phyloP scores from a whole-genome alignment of 257 asterid species.

The Perilla frutescens region DNA sequence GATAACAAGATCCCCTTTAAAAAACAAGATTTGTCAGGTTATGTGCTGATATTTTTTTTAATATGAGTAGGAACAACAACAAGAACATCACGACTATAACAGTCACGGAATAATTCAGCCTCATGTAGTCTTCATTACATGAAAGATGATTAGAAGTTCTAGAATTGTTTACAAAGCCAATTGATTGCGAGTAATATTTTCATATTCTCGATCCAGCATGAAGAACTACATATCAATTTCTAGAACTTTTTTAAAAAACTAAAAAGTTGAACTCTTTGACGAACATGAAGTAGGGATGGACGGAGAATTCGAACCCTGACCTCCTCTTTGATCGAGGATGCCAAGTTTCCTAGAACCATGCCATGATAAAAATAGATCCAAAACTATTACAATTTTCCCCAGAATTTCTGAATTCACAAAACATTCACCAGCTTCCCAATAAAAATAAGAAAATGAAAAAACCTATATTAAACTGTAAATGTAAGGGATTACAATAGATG shows the following conservation, averaged over 20 bases:
- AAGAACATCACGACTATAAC: neutral
- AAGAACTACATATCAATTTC: neutral
- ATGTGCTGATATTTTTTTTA: neutral
- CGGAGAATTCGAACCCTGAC: too few relatives aligned
- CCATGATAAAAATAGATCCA: neutral
- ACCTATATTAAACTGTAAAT: neutral
- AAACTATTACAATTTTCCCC: conserved; percentile 9
- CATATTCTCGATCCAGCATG: conserved; percentile 2
- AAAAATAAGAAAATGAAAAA: neutral
- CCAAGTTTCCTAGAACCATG: neutral
- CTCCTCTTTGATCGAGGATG: neutral
- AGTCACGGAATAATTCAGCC: neutral
- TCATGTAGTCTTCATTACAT: neutral
- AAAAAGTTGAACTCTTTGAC: neutral
- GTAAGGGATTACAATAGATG: neutral
- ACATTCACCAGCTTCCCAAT: neutral
- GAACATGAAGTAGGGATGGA: too few relatives aligned
- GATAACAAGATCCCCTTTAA: neutral
- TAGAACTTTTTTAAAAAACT: neutral
- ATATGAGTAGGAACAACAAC: neutral
- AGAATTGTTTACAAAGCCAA: neutral
- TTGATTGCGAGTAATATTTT: neutral
- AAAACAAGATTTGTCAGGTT: neutral
- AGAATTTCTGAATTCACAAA: neutral
- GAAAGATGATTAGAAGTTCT: neutral